Percentiles rank a stretch among this genome's conserved stretches.
Evolutionary conservation across 2,329 filamentous ascomycete species (phyloP).

Genomic region (Sporothrix euskadiensis): DNA sequence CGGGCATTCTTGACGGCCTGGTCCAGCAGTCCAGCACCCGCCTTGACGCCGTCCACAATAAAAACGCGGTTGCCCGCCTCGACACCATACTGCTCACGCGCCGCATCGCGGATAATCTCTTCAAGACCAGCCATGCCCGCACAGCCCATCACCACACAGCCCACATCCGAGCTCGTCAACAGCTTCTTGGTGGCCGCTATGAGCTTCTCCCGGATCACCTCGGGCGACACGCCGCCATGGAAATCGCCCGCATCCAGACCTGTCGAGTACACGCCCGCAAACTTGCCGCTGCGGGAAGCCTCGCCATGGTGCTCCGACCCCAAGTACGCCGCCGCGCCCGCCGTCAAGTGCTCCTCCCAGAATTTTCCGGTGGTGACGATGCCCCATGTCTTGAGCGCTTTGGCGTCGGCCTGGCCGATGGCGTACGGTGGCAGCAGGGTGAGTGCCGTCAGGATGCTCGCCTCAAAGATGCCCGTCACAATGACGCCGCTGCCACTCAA

Average conservation of each 20-base stretch:
- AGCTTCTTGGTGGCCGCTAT: constrained; percentile 68
- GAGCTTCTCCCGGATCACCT: constrained; percentile 65
- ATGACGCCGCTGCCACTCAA: constrained; percentile 43
- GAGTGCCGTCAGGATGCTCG: constrained; percentile 67
- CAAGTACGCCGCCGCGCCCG: constrained; percentile 65
- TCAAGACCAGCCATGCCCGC: constrained; percentile 90
- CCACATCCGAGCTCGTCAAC: constrained; percentile 57
- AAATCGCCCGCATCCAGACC: constrained; percentile 78
- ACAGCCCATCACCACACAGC: constrained; percentile 79
- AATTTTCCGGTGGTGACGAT: constrained; percentile 85
- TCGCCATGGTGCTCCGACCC: constrained; percentile 46
- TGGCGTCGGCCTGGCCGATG: background rate
- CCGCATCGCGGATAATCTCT: constrained; percentile 69
- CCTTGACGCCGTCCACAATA: constrained; percentile 79
- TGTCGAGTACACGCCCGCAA: constrained; percentile 80
- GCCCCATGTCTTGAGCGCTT: constrained; percentile 60
- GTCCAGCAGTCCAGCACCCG: constrained; percentile 64
- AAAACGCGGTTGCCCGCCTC: constrained; percentile 55
- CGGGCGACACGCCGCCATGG: constrained; percentile 65
- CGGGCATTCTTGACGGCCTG: constrained; percentile 51
- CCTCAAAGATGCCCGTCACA: constrained; percentile 85
- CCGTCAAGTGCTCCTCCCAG: constrained; percentile 72
- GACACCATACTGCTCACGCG: constrained; percentile 63
- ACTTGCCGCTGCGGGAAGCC: constrained; percentile 48
- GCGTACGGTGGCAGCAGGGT: constrained; percentile 48